Conservation (phyloP, 257 asterid species). For the Capsicum rhomboideum region DNA sequence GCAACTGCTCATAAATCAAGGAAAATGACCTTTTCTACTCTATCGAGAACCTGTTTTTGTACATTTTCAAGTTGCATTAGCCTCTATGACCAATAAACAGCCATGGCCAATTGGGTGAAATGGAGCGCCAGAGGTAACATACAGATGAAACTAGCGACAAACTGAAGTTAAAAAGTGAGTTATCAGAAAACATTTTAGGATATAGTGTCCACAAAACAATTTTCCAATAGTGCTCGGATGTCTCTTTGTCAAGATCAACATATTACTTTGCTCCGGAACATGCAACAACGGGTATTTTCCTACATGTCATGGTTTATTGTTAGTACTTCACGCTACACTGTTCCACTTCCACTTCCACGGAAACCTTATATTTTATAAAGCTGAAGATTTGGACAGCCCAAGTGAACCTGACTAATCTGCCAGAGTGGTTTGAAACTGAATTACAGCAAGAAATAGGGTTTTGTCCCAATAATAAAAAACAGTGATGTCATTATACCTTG, state of each 20-base stretch:
- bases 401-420: background rate
- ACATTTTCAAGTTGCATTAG: background rate
- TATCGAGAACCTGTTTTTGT: background rate
- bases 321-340: no score
- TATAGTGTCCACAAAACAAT: background rate
- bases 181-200: background rate
- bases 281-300: background rate
- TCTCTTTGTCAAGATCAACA: background rate
- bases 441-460: background rate
- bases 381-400: background rate
- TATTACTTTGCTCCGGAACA: no score
- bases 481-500: constrained; percentile 58
- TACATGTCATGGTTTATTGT: background rate
- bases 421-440: background rate
- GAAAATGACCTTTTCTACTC: no score
- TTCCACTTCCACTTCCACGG: no score
- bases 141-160: background rate
- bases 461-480: no score
- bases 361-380: background rate
- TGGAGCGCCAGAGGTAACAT: background rate
- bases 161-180: background rate
- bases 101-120: background rate
- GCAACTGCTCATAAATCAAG: background rate
- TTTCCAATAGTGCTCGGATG: background rate
- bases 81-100: background rate